Base-by-base conservation (phyloP, 116 monocot species). In the Posidonia oceanica region DNA sequence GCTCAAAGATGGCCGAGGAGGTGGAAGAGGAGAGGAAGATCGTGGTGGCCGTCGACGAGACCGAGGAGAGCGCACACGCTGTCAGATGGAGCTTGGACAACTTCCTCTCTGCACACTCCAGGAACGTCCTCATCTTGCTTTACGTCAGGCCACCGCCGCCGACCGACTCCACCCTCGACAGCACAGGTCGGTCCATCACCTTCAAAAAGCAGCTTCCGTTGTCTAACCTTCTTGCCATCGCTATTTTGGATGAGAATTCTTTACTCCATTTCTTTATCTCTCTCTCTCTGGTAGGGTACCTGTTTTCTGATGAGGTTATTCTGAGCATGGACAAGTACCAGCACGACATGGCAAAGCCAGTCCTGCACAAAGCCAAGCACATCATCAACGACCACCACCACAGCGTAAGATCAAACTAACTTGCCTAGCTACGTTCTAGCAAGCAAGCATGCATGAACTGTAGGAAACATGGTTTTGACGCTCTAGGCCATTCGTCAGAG, bases 21-120 rank as follows among this genome's bases (percentile, higher is more conserved):
- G 41, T 10, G 21, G 36, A 7, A 36, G 23, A 52, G 54, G 77
- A 59, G 66, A 65, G 77, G 66, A 66, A 38, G 77, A 57, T 77
- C n/a, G 71, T 58, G 21, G 77, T 77, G 64, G 77, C 77, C 14
- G 65, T 77, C 4, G 77, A 77, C 59, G 77, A 66, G 14, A 52
- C 71, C 2, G 77, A 72, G 20, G 65, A 77, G 65, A 77, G 77
- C 57, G 23, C 65, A 39, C 54, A 72, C 57, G 77, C 77, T 4
- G 71, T 77, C 39, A 16, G 5, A 7, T 77, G 77, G 77, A 55
- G 70, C 71, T 53, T 77, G 23, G 15, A 51, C 17, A 71, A 66
- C 66, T 13, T 77, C 70, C 52, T 69, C 63, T 37, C 66, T 36
- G 21, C 23, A 21, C 23, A 15, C 51, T n/a, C 61, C 44, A 5